Conservation (phyloP, 148 eudicot genomes). For the Rhododendron williamsianum region DNA sequence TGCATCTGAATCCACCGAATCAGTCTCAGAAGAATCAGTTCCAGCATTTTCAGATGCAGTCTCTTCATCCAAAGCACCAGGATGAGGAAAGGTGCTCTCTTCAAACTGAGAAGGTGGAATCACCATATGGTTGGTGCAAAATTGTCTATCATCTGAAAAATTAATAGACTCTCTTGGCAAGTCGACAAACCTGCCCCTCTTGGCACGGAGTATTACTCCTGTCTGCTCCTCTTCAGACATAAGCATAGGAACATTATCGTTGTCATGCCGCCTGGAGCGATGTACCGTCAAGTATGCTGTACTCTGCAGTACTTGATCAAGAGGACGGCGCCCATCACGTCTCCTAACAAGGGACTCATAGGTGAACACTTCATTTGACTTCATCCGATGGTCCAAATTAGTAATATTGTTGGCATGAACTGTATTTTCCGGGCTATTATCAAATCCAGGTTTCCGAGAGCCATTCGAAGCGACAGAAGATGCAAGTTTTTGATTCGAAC, state of each 20-base stretch:
- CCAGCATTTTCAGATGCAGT: slow-evolving; percentile 58
- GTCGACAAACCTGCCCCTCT: slow-evolving; percentile 27
- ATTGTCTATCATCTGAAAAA: slow-evolving; percentile 23
- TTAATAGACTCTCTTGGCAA: slow-evolving; percentile 32
- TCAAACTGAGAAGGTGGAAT: slow-evolving; percentile 30
- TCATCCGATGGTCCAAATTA: slow-evolving; percentile 34
- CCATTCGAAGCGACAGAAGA: slow-evolving; percentile 28
- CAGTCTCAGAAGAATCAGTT: slow-evolving; percentile 74
- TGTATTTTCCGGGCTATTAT: slow-evolving; percentile 21
- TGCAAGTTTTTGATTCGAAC: slow-evolving; percentile 27
- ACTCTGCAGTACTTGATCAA: slow-evolving; percentile 38
- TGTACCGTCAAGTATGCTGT: slow-evolving; percentile 24
- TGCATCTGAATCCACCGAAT: slow-evolving; percentile 41
- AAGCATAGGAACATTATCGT: slow-evolving; percentile 11
- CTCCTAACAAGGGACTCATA: slow-evolving; percentile 44
- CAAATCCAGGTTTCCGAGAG: slow-evolving; percentile 24
- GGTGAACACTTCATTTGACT: slow-evolving; percentile 29
- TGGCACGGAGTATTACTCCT: slow-evolving; percentile 23
- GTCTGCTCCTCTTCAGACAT: slow-evolving; percentile 37
- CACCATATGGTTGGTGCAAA: slow-evolving; percentile 26
- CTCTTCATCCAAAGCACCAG: slow-evolving; percentile 37
- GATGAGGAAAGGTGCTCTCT: slow-evolving; percentile 26
- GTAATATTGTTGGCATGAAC: slow-evolving; percentile 23
- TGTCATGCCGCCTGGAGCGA: slow-evolving; percentile 30
- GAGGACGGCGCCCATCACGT: slow-evolving; percentile 40